Evolutionary conservation across 2,329 filamentous ascomycete species (phyloP).

Genomic region (Pseudogymnoascus sp.): DNA sequence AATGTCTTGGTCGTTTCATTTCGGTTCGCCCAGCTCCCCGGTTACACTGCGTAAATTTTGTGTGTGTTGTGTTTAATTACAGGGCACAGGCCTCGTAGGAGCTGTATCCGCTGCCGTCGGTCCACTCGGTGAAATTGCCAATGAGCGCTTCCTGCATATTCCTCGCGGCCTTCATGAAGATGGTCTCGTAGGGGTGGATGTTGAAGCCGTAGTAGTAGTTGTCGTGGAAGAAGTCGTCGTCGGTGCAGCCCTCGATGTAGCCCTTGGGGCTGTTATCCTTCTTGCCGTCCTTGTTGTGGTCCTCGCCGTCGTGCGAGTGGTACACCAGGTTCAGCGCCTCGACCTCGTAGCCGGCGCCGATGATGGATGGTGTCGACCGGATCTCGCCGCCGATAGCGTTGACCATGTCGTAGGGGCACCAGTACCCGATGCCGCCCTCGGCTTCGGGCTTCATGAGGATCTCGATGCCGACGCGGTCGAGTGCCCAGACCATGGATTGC

Average conservation of each 20-base stretch:
- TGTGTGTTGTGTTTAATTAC: not conserved
- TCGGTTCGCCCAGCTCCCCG: no score
- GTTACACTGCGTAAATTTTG: not conserved
- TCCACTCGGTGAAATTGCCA: constrained; percentile 27
- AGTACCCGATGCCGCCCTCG: constrained; percentile 6
- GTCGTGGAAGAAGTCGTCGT: constrained; percentile 25
- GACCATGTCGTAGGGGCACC: constrained; percentile 10
- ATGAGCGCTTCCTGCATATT: constrained; percentile 26
- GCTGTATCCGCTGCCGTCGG: constrained; percentile 3
- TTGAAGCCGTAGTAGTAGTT: constrained; percentile 29
- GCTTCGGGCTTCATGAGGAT: constrained; percentile 28
- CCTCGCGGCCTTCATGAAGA: constrained; percentile 32
- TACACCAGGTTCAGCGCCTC: constrained; percentile 8
- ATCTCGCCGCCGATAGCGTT: constrained; percentile 3
- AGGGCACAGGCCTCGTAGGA: not conserved
- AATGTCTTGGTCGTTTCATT: not conserved
- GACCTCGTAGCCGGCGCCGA: constrained; percentile 1
- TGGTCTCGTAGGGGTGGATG: constrained; percentile 33
- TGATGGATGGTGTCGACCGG: not conserved
- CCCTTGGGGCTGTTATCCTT: constrained; percentile 8
- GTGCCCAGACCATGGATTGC: constrained; percentile 11
- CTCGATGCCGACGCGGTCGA: constrained; percentile 28
- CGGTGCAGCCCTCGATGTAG: constrained; percentile 23
- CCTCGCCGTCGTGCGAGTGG: constrained; percentile 8
- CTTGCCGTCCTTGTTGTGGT: constrained; percentile 7